Evolutionary conservation across 1,284 basidiomycete species (phyloP).

Genomic region (Ustilago vetiveriae): DNA sequence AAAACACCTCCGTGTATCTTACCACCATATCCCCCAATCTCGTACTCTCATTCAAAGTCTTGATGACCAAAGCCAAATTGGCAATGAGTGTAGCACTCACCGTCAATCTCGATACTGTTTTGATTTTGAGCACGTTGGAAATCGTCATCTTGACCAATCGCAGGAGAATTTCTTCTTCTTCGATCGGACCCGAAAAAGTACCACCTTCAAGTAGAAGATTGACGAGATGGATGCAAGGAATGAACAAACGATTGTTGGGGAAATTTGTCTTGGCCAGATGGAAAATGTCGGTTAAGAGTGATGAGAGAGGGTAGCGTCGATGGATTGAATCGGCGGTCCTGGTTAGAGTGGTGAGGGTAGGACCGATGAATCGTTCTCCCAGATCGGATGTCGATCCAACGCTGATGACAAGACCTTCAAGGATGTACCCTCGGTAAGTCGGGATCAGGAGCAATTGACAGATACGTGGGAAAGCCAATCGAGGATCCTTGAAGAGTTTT

Average conservation of each 20-base stretch:
- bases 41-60: background rate
- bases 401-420: slow-evolving; percentile 39
- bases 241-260: slow-evolving; percentile 48
- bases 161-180: background rate
- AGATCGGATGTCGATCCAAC: slow-evolving; percentile 49
- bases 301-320: slow-evolving; percentile 1
- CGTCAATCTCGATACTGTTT: slow-evolving; percentile 14
- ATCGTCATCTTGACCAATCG: slow-evolving; percentile 22
- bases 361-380: slow-evolving; percentile 37
- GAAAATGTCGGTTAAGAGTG: slow-evolving; percentile 25
- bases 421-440: slow-evolving; percentile 12
- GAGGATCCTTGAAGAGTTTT: slow-evolving; percentile 30
- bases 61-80: slow-evolving; percentile 13
- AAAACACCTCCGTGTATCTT: slow-evolving; percentile 4
- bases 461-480: slow-evolving; percentile 14
- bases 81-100: slow-evolving; percentile 20
- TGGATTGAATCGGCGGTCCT: background rate
- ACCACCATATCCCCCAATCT: slow-evolving; percentile 1
- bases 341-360: slow-evolving; percentile 7
- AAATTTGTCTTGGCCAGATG: slow-evolving; percentile 25
- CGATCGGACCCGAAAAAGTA: background rate
- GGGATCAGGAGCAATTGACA: slow-evolving; percentile 24
- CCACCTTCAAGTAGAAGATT: slow-evolving; percentile 52
- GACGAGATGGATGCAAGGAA: slow-evolving; percentile 42
- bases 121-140: slow-evolving; percentile 17